These are phyloP conservation scores for Umbellularia californica DNA, from an alignment of 164 flowering plant genomes.

Conservation along the genomic window DNA sequence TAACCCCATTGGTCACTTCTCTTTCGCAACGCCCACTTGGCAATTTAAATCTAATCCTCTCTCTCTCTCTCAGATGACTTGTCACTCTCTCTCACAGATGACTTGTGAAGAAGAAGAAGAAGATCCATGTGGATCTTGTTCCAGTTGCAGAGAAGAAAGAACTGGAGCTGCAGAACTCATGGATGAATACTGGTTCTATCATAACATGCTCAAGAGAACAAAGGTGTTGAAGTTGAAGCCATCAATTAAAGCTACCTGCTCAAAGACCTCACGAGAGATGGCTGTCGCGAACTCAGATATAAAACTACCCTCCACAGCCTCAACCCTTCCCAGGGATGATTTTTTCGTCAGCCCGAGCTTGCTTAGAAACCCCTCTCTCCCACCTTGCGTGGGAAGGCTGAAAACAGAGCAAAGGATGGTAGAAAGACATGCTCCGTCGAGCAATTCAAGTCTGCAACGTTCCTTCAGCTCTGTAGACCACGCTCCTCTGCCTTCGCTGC, in stretches of 20 bases:
- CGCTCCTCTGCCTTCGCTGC: not conserved
- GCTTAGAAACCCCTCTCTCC: slow-evolving; percentile 41
- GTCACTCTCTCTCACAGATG: slow-evolving; percentile 1
- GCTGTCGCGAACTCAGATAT: slow-evolving; percentile 1
- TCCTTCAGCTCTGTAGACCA: slow-evolving; percentile 22
- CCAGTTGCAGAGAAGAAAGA: slow-evolving; percentile 10
- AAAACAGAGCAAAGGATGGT: slow-evolving; percentile 10
- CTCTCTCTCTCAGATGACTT: not conserved
- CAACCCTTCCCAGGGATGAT: slow-evolving; percentile 5
- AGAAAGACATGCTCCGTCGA: slow-evolving; percentile 15
- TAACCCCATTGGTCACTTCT: not conserved
- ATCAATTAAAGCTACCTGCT: slow-evolving; percentile 30
- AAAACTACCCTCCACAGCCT: not conserved
- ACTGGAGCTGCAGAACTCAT: slow-evolving; percentile 35
- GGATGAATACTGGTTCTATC: slow-evolving; percentile 62
- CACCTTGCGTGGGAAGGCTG: slow-evolving; percentile 28
- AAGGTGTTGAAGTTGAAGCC: slow-evolving; percentile 28
- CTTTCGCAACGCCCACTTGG: not conserved
- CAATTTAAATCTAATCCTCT: not conserved
- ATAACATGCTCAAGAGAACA: slow-evolving; percentile 31
- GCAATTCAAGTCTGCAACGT: slow-evolving; percentile 32
- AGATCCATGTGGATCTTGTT: slow-evolving; percentile 8
- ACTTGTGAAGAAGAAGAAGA: slow-evolving; percentile 2
- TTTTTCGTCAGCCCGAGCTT: slow-evolving; percentile 12
- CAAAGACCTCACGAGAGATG: slow-evolving; percentile 16